A percentile compares a stretch with the other conserved stretches of the same genome.
Conservation (phyloP, 495 filamentous ascomycete species). For the Melanomma pulvis-pyrius region DNA sequence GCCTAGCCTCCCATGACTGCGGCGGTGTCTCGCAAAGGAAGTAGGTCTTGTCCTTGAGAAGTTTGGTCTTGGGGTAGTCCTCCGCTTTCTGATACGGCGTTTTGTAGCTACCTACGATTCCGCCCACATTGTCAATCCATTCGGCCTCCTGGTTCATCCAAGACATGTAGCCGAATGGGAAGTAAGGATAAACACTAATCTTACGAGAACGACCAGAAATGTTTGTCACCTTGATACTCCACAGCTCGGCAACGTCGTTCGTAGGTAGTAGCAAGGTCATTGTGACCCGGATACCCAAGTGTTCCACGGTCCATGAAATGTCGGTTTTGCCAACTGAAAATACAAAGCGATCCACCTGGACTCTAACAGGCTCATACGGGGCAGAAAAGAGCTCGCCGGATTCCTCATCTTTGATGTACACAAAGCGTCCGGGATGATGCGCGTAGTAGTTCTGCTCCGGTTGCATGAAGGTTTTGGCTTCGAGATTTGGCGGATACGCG, state of each 20-base stretch:
- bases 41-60: constrained; percentile 60
- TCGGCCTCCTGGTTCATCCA: constrained; percentile 64
- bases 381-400: constrained; percentile 57
- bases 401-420: constrained; percentile 62
- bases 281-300: constrained; percentile 55
- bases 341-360: constrained; percentile 52
- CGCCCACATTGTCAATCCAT: constrained; percentile 52
- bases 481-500: constrained; percentile 58
- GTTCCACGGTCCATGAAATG: constrained; percentile 56
- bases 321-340: constrained; percentile 61
- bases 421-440: constrained; percentile 61
- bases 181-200: constrained; percentile 59
- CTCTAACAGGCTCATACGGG: constrained; percentile 59
- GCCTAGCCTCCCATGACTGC: constrained; percentile 55
- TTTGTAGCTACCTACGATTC: constrained; percentile 54
- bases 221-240: constrained; percentile 58
- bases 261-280: constrained; percentile 57
- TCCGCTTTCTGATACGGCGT: constrained; percentile 60
- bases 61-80: constrained; percentile 62
- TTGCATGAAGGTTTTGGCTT: constrained; percentile 63
- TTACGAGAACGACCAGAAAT: constrained; percentile 49
- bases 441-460: constrained; percentile 62
- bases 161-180: constrained; percentile 62
- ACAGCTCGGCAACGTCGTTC: constrained; percentile 58
- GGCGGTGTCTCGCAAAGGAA: constrained; percentile 58